Evolutionary conservation across 305 asterid species (phyloP), one percentile per base, ranked within the genome.

Genomic region (Ruellia speciosa): DNA sequence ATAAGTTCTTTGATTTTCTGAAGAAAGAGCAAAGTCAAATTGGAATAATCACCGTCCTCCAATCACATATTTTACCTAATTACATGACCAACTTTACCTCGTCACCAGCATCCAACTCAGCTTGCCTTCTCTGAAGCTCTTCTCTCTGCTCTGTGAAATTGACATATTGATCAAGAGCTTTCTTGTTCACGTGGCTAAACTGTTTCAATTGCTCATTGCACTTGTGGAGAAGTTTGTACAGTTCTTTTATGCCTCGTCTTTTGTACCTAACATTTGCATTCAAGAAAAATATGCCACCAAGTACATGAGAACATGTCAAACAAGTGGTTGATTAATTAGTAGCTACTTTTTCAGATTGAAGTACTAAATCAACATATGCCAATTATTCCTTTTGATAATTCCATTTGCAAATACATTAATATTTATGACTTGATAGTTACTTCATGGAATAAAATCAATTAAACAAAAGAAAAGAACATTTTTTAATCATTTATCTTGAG

Each of bases 1-100:
- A 93, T 80, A 72, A 93, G 97, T 63, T 93, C 99, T 77, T 84
- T 83, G 76, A 93, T 93, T 93, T 93, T 93, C 99, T 93, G 70
- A 53, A 63, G 65, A 67, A 24, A 54, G 74, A 56, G 17, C 56
- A 52, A 65, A 56, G 49, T 54, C 70, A 43, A 65, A 43, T 15
- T 57, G 69, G 59, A 49, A 55, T 48, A 39, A 19, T 59, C 46
- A 53, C 56, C 2, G 4, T 24, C 31, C 31, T 24, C 31, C 31
- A 50, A 59, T 66, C 67, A 39, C 45, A 14, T 50, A 60, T 47
- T 58, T 16, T 43, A 48, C 35, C 59, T 56, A 43, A 63, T 67
- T 56, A 58, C 45, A 60, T 33, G 41, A 55, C 63, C 31, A 63
- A 68, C 64, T 48, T 59, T 73, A 93, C 99, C 95, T 80, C 94